These are phyloP conservation scores for Hanseniaspora occidentalis DNA, from an alignment of 805 yeast species.

Conservation along the genomic window DNA sequence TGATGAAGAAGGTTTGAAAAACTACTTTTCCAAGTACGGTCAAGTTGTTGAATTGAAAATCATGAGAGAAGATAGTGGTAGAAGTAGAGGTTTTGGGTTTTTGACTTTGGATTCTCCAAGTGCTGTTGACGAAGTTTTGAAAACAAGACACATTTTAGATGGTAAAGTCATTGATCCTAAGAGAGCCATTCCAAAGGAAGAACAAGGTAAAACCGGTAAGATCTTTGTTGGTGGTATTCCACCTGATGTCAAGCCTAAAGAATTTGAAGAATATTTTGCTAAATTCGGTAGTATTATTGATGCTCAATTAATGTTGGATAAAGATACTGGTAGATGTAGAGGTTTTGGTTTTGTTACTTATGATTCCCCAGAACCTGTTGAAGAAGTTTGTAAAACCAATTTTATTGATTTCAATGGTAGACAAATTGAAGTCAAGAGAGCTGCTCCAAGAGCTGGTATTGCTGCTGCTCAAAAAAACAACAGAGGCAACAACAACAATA, in stretches of 20 bases:
- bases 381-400: conserved; percentile 69
- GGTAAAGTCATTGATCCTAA: conserved; percentile 97
- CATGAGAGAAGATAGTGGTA: conserved; percentile 87
- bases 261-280: conserved; percentile 74
- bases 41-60: conserved; percentile 79
- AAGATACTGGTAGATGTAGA: conserved; percentile 91
- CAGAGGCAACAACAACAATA: conserved; percentile 38
- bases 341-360: conserved; percentile 96
- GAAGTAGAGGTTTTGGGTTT: conserved; percentile 92
- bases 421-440: conserved; percentile 72
- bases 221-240: conserved; percentile 96
- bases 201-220: conserved; percentile 93
- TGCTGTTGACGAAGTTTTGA: conserved; percentile 77
- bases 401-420: conserved; percentile 78
- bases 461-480: conserved; percentile 2
- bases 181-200: conserved; percentile 94
- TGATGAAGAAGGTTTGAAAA: conserved; percentile 71
- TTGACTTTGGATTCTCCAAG: conserved; percentile 72
- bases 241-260: conserved; percentile 83
- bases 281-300: conserved; percentile 87
- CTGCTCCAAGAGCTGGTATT: conserved; percentile 51
- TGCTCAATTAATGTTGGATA: conserved; percentile 94
- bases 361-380: conserved; percentile 91
- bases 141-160: conserved; percentile 77
- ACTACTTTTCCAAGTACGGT: conserved; percentile 80